Evolutionary conservation across 495 filamentous ascomycete species (phyloP), one percentile per base, ranked within the genome.

Genomic region (Usnea hakonensis): DNA sequence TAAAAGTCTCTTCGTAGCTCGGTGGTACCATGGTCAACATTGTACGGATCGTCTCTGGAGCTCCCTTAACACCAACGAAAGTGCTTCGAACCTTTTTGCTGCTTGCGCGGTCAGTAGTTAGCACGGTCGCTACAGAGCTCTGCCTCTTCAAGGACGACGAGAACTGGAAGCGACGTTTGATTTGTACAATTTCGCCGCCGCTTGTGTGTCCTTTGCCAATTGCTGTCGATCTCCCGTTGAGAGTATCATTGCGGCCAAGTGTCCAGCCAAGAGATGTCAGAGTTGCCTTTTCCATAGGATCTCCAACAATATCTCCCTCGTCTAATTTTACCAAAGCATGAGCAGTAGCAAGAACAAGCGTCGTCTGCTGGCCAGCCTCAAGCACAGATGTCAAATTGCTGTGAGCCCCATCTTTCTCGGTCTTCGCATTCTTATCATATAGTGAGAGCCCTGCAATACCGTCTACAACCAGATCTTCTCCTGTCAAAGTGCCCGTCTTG

Each of bases 241-340:
- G 82, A 40, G 79, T 89, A 68, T 97, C 95, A 61, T 94, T 93
- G 62, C 85, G 87, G 36, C 92, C 91, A 33, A 99, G 78, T 46
- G 82, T 84, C 94, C 94, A 99, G 40, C 93, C 91, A 55, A 99
- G 84, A 61, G 91, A 89, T 14, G 79, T 78, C 23, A 99, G 77
- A 14, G 94, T 97, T 43, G 94, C 94, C 74, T 97, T 96, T 70
- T 99, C 94, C 94, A 99, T 99, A 19, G 94, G 94, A 71, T 99
- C 94, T 64, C 94, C 94, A 53, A 97, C 95, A 63, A 97, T 85
- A 19, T 99, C 94, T 23, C 94, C 95, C 71, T 99, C 94, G 67
- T 99, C 94, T 8, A 99, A 78, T 68, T 90, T 95, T 30, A 99
- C 94, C 38, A 99, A 77, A 21, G 94, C 94, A 71, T 99, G 94